Conservation (phyloP, 768 basidiomycete species). For the Serendipita sp. region DNA sequence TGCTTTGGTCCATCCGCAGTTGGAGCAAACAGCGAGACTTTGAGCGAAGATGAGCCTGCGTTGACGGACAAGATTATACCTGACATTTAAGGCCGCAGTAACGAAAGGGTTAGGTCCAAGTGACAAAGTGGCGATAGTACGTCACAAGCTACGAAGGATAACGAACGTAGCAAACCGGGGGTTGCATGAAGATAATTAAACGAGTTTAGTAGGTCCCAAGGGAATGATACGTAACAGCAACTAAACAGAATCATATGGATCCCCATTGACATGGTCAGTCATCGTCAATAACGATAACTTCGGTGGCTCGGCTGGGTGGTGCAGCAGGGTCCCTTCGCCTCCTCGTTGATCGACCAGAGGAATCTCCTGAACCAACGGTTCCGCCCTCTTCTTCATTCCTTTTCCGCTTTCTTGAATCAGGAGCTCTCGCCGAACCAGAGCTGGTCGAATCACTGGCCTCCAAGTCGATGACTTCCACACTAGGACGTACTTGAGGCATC, state of each 20-base stretch:
- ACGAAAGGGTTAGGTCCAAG: not conserved
- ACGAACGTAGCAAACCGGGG: too few species aligned
- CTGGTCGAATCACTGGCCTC: not conserved
- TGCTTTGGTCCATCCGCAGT: conserved; percentile 15
- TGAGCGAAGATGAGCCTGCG: conserved; percentile 76
- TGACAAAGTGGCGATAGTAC: not conserved
- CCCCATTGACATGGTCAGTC: not conserved
- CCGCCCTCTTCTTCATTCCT: not conserved
- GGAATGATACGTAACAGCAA: too few species aligned
- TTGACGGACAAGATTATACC: conserved; percentile 47
- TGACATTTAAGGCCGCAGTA: not conserved
- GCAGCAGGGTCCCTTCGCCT: not conserved
- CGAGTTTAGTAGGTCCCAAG: too few species aligned
- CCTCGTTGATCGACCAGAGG: not conserved
- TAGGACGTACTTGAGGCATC: not conserved
- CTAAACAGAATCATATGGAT: too few species aligned
- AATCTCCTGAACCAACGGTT: not conserved
- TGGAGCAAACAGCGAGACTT: conserved; percentile 50
- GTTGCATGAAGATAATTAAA: too few species aligned
- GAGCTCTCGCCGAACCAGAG: not conserved
- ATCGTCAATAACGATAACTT: conserved; percentile 4
- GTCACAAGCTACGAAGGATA: too few species aligned
- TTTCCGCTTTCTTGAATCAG: not conserved
- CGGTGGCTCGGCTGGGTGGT: not conserved
- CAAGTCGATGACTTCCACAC: not conserved